Evolutionary conservation across 768 basidiomycete species (phyloP), one percentile per base, ranked within the genome.

Genomic region (Cubamyces lactineus): DNA sequence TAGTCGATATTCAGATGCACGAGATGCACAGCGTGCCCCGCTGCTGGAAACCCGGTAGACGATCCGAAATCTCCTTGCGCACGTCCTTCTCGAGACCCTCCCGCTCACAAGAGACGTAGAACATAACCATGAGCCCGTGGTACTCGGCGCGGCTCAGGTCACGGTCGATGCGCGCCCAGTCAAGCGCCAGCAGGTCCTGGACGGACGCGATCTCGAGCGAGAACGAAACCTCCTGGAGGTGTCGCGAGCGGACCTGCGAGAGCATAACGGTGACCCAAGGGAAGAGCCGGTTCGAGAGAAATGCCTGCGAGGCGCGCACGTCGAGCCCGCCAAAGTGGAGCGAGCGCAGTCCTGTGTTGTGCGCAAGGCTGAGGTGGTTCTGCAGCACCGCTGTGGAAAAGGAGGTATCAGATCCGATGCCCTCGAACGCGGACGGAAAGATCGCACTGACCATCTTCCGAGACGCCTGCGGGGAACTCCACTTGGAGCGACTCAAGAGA

Each of bases 121-220:
- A 70, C 42, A 64, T 53, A 40, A 72, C 67, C 26, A 43, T 48
- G 19, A 71, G 57, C 56, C 67, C 66, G 38, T 40, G 60, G 65
- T 68, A 69, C 66, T 66, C 71, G 15, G 53, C 52, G 30, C 65
- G 65, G 34, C 61, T 56, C 40, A 72, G 64, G 53, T 64, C 67
- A 1, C 45, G 52, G 62, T 72, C 71, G 57, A 72, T 72, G 60
- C 66, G 67, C 61, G 45, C 63, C 71, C 71, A 72, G 62, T 72
- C 69, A 12, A 72, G 67, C 50, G 64, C 61, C 38, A 56, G 54
- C 52, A 72, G 54, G 39, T 68, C 69, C 42, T 41, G 28, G 21
- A 61, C 63, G 56, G 66, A 57, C 11, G 63, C 57, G 34, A 68
- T 63, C 58, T 72, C 71, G 49, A 72, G 66, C 60, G 70, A 66